A percentile compares a stretch with the other conserved stretches of the same genome.
phyloP scores from a whole-genome alignment of 768 basidiomycete genomes.

The Lepiota venenata region DNA sequence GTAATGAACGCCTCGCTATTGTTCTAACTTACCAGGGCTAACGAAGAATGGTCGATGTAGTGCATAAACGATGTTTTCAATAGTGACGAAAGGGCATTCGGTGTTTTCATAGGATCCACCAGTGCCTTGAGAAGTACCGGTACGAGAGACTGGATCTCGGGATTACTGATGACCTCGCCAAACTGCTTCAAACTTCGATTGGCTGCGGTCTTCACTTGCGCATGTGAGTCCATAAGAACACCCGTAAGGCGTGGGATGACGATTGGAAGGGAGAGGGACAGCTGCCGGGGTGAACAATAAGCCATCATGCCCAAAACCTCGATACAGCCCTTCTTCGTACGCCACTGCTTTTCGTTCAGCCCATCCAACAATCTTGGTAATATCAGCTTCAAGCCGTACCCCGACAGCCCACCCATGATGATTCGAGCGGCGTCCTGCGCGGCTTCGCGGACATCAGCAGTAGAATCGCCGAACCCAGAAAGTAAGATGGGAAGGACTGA shows the following conservation, averaged over 20 bases:
- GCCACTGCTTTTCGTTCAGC: constrained; percentile 97
- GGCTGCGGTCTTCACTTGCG: constrained; percentile 89
- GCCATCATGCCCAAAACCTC: constrained; percentile 98
- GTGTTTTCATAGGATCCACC: constrained; percentile 91
- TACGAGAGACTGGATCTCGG: constrained; percentile 91
- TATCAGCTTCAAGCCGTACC: constrained; percentile 94
- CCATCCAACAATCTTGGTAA: constrained; percentile 86
- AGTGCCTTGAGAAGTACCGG: constrained; percentile 90
- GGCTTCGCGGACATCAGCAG: constrained; percentile 87
- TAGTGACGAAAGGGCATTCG: constrained; percentile 78
- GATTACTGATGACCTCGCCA: constrained; percentile 97
- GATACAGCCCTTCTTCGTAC: constrained; percentile 96
- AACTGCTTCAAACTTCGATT: constrained; percentile 97
- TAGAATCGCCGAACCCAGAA: constrained; percentile 81
- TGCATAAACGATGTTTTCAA: constrained; percentile 96
- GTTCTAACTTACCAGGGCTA: constrained; percentile 68
- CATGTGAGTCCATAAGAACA: constrained; percentile 95
- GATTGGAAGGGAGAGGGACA: constrained; percentile 91
- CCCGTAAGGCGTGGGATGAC: constrained; percentile 95
- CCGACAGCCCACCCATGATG: constrained; percentile 94
- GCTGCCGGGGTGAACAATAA: constrained; percentile 93
- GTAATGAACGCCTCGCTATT: background rate
- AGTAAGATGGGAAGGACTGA: constrained; percentile 83
- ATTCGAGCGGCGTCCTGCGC: constrained; percentile 88
- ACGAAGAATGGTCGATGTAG: constrained; percentile 95